Conservation (phyloP, 768 basidiomycete species). For the Termitomyces heimii region DNA sequence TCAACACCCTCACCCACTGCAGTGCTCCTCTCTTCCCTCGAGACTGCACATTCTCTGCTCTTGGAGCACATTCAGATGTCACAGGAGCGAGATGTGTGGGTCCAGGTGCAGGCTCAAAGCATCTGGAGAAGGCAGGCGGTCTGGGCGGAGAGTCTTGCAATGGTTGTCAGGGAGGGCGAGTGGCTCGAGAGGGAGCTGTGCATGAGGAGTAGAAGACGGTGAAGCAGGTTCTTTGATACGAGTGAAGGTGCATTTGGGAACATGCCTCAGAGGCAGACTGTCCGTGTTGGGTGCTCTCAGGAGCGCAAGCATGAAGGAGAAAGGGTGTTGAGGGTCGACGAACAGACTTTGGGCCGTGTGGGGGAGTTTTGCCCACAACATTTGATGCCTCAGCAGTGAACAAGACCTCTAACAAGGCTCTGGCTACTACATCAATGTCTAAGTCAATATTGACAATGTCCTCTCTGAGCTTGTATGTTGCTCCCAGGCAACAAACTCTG, state of each 20-base stretch:
- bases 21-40: not conserved
- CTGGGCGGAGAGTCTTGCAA: conserved; percentile 89
- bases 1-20: not conserved
- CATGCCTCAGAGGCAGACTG: conserved; percentile 16
- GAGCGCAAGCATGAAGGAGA: not conserved
- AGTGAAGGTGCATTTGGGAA: conserved; percentile 12
- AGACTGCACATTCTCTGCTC: conserved; percentile 40
- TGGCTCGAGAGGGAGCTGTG: conserved; percentile 75
- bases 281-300: conserved; percentile 8
- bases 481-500: not conserved
- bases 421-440: not conserved
- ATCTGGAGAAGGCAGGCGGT: conserved; percentile 59
- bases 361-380: no score
- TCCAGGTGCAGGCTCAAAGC: conserved; percentile 53
- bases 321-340: not conserved
- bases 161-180: conserved; percentile 83
- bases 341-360: not conserved
- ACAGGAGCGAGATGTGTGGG: conserved; percentile 79
- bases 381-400: not conserved
- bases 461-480: not conserved
- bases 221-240: conserved; percentile 49
- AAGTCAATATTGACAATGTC: not conserved
- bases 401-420: not conserved
- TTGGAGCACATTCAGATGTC: conserved; percentile 65
- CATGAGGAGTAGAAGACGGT: conserved; percentile 48